These are phyloP conservation scores for Sporothrix brasiliensis DNA, from an alignment of 2,329 filamentous ascomycete genomes.

Conservation along the genomic window DNA sequence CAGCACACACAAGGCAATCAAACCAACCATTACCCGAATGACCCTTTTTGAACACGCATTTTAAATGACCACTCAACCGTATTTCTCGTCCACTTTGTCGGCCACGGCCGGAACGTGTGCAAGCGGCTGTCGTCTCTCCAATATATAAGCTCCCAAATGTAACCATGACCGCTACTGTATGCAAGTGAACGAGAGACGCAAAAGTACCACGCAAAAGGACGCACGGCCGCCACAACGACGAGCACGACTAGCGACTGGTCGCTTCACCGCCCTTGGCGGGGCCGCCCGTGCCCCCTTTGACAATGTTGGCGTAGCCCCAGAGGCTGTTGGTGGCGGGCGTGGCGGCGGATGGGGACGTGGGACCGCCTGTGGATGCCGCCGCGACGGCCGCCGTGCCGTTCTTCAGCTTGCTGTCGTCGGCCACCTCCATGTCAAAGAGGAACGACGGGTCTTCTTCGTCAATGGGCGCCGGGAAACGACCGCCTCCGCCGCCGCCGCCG, in stretches of 20 bases:
- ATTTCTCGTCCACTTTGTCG: not conserved
- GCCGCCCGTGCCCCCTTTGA: slow-evolving; percentile 22
- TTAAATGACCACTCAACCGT: not conserved
- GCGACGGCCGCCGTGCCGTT: slow-evolving; percentile 35
- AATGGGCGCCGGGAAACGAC: slow-evolving; percentile 65
- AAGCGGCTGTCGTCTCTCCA: not conserved
- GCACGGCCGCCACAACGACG: not conserved
- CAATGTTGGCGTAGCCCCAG: slow-evolving; percentile 44
- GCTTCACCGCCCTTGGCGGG: not conserved
- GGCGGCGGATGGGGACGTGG: slow-evolving; percentile 34
- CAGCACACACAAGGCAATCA: not conserved
- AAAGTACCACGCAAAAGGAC: too few species aligned
- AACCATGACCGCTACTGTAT: too few species aligned
- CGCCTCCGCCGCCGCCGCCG: slow-evolving; percentile 50
- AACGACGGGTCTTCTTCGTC: slow-evolving; percentile 67
- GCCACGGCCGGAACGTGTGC: not conserved
- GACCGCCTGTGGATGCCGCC: not conserved
- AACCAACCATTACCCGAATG: not conserved
- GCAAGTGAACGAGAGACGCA: not conserved
- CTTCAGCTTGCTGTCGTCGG: slow-evolving; percentile 49
- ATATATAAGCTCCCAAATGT: too few species aligned
- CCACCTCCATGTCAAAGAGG: slow-evolving; percentile 68
- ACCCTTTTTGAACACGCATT: not conserved
- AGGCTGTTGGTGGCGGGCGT: slow-evolving; percentile 36
- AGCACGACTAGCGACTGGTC: not conserved